Conservation (phyloP, 164 flowering plant species). For the Dillenia turbinata region DNA sequence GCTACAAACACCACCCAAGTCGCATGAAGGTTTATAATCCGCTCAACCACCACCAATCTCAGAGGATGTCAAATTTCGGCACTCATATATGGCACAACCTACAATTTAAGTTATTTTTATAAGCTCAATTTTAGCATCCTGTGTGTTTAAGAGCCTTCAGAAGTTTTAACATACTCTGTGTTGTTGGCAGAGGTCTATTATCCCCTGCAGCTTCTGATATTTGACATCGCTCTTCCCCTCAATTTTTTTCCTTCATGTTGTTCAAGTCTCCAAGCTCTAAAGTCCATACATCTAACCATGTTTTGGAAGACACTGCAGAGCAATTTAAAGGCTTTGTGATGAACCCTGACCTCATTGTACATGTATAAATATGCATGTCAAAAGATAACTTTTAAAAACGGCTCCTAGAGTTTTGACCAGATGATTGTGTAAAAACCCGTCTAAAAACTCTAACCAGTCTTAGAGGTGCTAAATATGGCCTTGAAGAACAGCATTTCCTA, state of each 20-base stretch:
- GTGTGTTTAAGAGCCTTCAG: not conserved
- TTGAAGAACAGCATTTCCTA: not conserved
- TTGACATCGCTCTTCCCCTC: slow-evolving; percentile 18
- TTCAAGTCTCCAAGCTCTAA: slow-evolving; percentile 22
- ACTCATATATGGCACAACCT: slow-evolving; percentile 47
- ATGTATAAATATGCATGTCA: too few relatives aligned
- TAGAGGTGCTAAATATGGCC: too few relatives aligned
- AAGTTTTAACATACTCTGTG: slow-evolving; percentile 22
- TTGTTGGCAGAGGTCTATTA: slow-evolving; percentile 24
- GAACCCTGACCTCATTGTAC: too few relatives aligned
- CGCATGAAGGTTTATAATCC: slow-evolving; percentile 40
- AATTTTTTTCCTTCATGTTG: not conserved
- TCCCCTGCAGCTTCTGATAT: slow-evolving; percentile 22
- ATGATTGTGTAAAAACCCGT: too few relatives aligned
- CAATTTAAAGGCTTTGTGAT: too few relatives aligned
- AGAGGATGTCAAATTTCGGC: slow-evolving; percentile 46
- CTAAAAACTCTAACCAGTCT: too few relatives aligned
- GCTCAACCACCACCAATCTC: slow-evolving; percentile 31
- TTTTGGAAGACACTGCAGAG: slow-evolving; percentile 26
- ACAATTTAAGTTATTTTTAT: not conserved
- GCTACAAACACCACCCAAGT: slow-evolving; percentile 55
- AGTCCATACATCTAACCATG: slow-evolving; percentile 26
- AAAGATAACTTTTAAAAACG: too few relatives aligned
- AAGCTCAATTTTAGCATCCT: too few relatives aligned
- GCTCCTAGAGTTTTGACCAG: too few relatives aligned